Conservation (phyloP, 2,329 filamentous ascomycete species). For the Canariomyces notabilis region DNA sequence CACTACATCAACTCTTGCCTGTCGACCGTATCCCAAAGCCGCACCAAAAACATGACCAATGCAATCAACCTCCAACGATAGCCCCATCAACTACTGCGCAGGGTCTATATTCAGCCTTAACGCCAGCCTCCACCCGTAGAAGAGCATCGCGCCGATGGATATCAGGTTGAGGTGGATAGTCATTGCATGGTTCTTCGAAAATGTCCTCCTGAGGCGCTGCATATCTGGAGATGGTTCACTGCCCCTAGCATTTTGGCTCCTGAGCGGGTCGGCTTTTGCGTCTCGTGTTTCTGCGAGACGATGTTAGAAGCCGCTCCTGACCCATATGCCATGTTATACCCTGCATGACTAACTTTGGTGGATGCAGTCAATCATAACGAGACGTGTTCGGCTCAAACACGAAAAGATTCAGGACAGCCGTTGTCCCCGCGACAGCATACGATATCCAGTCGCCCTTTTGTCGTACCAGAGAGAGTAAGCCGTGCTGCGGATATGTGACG, state of each 20-base stretch:
- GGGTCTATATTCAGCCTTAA: conserved; percentile 19
- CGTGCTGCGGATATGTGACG: conserved; percentile 31
- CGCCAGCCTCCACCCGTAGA: conserved; percentile 30
- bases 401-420: conserved; percentile 31
- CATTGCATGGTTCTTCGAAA: conserved; percentile 36
- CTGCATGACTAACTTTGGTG: conserved; percentile 27
- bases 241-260: background rate
- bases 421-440: conserved; percentile 29
- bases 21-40: no score
- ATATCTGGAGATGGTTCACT: conserved; percentile 17
- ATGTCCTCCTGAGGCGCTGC: conserved; percentile 29
- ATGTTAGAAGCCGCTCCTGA: background rate
- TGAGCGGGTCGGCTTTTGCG: background rate
- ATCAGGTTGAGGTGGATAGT: conserved; percentile 40
- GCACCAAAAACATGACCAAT: no score
- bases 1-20: no score
- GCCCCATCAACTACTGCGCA: no score
- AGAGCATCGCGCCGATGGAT: conserved; percentile 29
- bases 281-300: background rate
- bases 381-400: conserved; percentile 36
- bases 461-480: conserved; percentile 28
- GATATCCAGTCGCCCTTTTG: conserved; percentile 32
- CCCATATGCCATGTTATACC: background rate
- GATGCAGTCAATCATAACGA: conserved; percentile 29
- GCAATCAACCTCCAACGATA: no score